Evolutionary conservation across 164 flowering plant genomes (phyloP), one percentile per base, ranked within the genome.

Genomic region (Berberis thunbergii): DNA sequence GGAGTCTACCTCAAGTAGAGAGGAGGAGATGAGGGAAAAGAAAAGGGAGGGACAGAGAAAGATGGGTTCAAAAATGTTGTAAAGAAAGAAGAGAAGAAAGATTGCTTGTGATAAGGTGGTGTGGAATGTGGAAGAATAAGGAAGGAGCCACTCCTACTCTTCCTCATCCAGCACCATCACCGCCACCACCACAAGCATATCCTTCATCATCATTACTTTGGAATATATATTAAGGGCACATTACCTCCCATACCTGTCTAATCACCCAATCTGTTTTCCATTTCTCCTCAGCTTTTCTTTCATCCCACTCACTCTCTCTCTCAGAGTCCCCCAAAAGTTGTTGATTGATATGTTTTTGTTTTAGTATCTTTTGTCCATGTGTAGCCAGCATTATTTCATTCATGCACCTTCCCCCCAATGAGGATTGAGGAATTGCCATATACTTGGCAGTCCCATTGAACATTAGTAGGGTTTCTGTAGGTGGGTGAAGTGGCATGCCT

Each of bases 61-160:
- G 44, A 45, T 62, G 13, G 8, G 45, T 45, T 44, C 38, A 49
- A 26, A 59, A 57, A 40, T 3, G 60, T 40, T 41, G 12, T 10
- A 52, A 52, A 2, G 55, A 26, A 52, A 49, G 52, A 6, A 11
- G n/a, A 52, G 55, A 11, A 3, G 9, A 52, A 50, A 62, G 62
- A 45, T 67, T 61, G 64, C 46, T 53, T 53, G 64, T 53, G 64
- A 67, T 67, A 62, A 62, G 61, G 61, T 62, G 66, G 59, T 60
- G 41, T 12, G 65, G 46, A 11, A 3, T 9, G 57, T 12, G 52
- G 65, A 48, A 57, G 59, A 54, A 57, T 13, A 49, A 45, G 43
- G 43, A 0, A 26, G 26, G 26, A 26, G 26, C 26, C 26, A 0
- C 26, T 26, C 26, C 26, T 26, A 26, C 26, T 26, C 26, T 26